Conservation (phyloP, 2,329 filamentous ascomycete genomes). For the Colletotrichum spinosum region DNA sequence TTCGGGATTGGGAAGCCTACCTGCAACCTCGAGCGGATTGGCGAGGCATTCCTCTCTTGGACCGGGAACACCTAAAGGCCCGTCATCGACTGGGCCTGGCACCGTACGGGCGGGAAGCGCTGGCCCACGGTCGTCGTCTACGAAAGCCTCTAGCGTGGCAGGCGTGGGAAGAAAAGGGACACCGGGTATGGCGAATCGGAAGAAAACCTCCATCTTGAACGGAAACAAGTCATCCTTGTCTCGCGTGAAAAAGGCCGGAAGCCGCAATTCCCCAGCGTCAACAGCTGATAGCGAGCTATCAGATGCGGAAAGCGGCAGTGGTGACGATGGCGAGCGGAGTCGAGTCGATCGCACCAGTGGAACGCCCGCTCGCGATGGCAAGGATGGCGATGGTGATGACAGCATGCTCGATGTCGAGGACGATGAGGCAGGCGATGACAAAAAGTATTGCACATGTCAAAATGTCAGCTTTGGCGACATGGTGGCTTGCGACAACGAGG, state of each 20-base stretch:
- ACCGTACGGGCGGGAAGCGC: conserved; percentile 67
- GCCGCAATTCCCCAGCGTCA: conserved; percentile 71
- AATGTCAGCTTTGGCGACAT: conserved; percentile 88
- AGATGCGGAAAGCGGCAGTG: conserved; percentile 69
- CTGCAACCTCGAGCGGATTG: conserved; percentile 66
- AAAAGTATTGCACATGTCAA: conserved; percentile 87
- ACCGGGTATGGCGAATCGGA: conserved; percentile 56
- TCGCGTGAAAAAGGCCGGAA: conserved; percentile 68
- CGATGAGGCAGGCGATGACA: conserved; percentile 80
- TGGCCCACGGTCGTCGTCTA: conserved; percentile 63
- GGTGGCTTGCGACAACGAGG: conserved; percentile 88
- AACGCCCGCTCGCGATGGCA: conserved; percentile 47
- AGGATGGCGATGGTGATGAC: conserved; percentile 62
- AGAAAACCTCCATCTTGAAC: conserved; percentile 54
- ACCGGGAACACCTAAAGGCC: conserved; percentile 69
- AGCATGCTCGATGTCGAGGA: conserved; percentile 68
- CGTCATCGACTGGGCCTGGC: conserved; percentile 45
- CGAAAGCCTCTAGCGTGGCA: conserved; percentile 55
- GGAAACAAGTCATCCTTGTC: conserved; percentile 70
- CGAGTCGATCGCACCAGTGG: conserved; percentile 36
- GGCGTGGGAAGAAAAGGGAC: conserved; percentile 61
- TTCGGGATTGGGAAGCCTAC: conserved; percentile 59
- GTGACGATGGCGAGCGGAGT: conserved; percentile 60
- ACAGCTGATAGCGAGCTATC: conserved; percentile 74
- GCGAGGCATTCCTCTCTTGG: conserved; percentile 73